A percentile compares a stretch with the other conserved stretches of the same genome.
phyloP scores from a whole-genome alignment of 345 rosid species.

The Linum trigynum region DNA sequence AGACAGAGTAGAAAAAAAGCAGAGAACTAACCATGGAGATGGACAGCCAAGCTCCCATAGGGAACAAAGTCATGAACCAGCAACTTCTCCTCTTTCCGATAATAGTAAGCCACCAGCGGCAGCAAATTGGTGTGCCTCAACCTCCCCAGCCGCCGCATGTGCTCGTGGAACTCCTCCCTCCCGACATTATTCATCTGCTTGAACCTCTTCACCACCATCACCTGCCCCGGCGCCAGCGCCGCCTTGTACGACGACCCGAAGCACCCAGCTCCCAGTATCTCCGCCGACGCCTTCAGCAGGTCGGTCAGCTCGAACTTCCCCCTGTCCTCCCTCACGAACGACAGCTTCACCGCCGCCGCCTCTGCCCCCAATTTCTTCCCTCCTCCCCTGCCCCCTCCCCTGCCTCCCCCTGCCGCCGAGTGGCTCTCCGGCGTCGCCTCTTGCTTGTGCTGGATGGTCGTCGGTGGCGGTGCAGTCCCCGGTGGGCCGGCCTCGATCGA shows the following conservation, averaged over 20 bases:
- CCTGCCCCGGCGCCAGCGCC: conserved; percentile 25
- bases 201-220: conserved; percentile 83
- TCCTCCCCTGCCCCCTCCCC: conserved; percentile 4
- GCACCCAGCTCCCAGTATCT: conserved; percentile 78
- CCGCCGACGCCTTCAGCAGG: conserved; percentile 76
- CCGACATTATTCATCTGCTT: conserved; percentile 78
- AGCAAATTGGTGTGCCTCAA: conserved; percentile 61
- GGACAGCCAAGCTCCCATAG: conserved; percentile 68
- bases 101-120: conserved; percentile 74
- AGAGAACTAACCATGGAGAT: conserved; percentile 61
- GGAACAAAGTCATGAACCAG: conserved; percentile 45
- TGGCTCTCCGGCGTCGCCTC: conserved; percentile 13
- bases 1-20: not conserved
- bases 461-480: conserved; percentile 18
- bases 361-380: conserved; percentile 15
- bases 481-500: conserved; percentile 27
- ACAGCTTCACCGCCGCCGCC: conserved; percentile 32
- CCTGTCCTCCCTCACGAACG: conserved; percentile 57
- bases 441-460: conserved; percentile 22
- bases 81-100: conserved; percentile 82
- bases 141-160: conserved; percentile 73
- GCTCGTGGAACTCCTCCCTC: conserved; percentile 71
- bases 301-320: conserved; percentile 69
- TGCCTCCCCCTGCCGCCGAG: conserved; percentile 24
- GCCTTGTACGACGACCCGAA: conserved; percentile 83